Percentiles rank a stretch among this genome's conserved stretches.
phyloP scores from a whole-genome alignment of 805 yeast genomes.

The Kazachstania psychrophila region DNA sequence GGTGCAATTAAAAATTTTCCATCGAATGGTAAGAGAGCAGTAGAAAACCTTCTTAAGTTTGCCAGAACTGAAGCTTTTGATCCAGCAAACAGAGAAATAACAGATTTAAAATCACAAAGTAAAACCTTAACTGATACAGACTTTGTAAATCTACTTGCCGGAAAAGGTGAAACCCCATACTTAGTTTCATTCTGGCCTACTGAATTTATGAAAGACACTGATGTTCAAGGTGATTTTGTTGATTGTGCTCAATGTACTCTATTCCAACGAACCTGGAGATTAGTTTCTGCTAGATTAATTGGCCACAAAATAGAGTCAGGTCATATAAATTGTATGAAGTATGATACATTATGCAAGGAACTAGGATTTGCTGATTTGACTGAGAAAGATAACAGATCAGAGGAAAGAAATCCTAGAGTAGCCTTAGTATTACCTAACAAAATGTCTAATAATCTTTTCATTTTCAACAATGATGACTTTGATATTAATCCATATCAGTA shows the following conservation, averaged over 20 bases:
- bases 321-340: constrained; percentile 51
- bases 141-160: constrained; percentile 42
- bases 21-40: constrained; percentile 35
- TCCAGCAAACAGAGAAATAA: constrained; percentile 30
- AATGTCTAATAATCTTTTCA: constrained; percentile 20
- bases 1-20: constrained; percentile 43
- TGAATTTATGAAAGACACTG: constrained; percentile 32
- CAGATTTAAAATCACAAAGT: constrained; percentile 37
- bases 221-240: constrained; percentile 29
- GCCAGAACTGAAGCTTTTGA: constrained; percentile 46
- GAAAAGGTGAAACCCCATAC: constrained; percentile 40
- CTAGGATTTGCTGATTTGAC: constrained; percentile 37
- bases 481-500: constrained; percentile 26
- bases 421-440: constrained; percentile 46
- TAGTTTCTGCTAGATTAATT: constrained; percentile 41
- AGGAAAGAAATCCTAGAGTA: constrained; percentile 33
- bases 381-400: constrained; percentile 7
- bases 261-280: constrained; percentile 49
- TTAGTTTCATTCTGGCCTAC: constrained; percentile 63
- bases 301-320: constrained; percentile 35
- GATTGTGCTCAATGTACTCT: constrained; percentile 43
- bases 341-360: constrained; percentile 42
- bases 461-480: constrained; percentile 15
- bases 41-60: constrained; percentile 43
- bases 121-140: constrained; percentile 33